phyloP scores from a whole-genome alignment of 345 rosid genomes.

The Citrus inodora region DNA sequence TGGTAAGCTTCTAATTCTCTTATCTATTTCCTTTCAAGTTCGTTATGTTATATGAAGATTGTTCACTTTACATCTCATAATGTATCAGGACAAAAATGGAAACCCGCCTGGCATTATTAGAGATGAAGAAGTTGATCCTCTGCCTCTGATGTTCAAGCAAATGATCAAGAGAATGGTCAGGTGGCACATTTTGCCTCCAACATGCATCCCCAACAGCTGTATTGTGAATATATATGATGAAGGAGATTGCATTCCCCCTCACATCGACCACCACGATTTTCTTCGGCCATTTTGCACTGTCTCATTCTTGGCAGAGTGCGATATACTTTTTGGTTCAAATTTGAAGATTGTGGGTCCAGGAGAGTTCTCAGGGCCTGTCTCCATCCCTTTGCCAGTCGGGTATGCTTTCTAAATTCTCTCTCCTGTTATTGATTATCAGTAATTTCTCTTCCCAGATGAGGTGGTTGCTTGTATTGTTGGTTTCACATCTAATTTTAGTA shows the following conservation, averaged over 20 bases:
- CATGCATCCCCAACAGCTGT: slow-evolving; percentile 64
- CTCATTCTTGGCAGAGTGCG: slow-evolving; percentile 53
- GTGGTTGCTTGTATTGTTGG: background rate
- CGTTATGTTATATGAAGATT: background rate
- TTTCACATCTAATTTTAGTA: no score
- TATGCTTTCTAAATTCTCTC: slow-evolving; percentile 21
- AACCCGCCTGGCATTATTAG: slow-evolving; percentile 58
- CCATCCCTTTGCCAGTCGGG: slow-evolving; percentile 62
- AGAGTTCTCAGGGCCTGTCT: slow-evolving; percentile 51
- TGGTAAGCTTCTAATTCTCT: slow-evolving; percentile 23
- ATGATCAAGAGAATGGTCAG: slow-evolving; percentile 56
- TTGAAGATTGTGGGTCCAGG: slow-evolving; percentile 48
- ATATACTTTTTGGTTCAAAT: slow-evolving; percentile 55
- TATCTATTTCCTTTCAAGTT: background rate
- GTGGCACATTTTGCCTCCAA: slow-evolving; percentile 59
- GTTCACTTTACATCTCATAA: background rate
- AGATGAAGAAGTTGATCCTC: slow-evolving; percentile 55
- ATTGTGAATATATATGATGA: slow-evolving; percentile 68
- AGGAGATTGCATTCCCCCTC: slow-evolving; percentile 78
- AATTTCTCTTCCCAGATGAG: background rate
- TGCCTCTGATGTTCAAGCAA: slow-evolving; percentile 49
- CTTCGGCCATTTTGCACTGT: slow-evolving; percentile 66
- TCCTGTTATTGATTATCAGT: background rate
- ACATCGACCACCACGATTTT: slow-evolving; percentile 65
- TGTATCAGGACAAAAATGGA: slow-evolving; percentile 50